A percentile compares a stretch with the other conserved stretches of the same genome.
Evolutionary conservation across 345 rosid species (phyloP).

Genomic region (Populus ilicifolia): DNA sequence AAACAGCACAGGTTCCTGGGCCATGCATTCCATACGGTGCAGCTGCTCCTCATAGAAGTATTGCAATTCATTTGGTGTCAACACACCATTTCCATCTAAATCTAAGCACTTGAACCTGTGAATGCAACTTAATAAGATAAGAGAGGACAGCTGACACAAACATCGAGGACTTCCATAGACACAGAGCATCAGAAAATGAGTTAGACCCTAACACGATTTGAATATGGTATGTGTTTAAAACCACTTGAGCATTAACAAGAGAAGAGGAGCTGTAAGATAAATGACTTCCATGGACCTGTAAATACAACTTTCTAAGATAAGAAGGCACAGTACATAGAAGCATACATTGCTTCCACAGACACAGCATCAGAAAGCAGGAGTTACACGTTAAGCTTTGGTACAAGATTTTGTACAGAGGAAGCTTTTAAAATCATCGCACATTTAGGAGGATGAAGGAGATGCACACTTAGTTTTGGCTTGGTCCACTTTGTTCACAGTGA

Average conservation of each 20-base stretch:
- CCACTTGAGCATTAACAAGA: not conserved
- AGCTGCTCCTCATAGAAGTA: conserved; percentile 35
- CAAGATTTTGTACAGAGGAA: not conserved
- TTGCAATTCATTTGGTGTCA: conserved; percentile 25
- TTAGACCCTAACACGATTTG: not conserved
- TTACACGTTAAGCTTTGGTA: not conserved
- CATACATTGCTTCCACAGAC: not conserved
- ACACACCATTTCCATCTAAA: conserved; percentile 29
- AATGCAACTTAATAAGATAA: conserved; percentile 1
- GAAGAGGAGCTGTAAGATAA: not conserved
- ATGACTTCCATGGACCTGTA: not conserved
- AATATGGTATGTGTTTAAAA: not conserved
- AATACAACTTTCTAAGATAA: not conserved
- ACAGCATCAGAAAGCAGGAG: not conserved
- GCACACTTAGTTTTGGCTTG: not conserved
- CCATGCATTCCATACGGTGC: conserved; percentile 35
- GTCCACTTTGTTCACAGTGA: not conserved
- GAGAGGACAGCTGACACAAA: not conserved
- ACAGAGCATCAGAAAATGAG: not conserved
- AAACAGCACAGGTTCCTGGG: conserved; percentile 31
- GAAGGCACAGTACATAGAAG: not conserved
- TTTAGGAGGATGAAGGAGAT: not conserved
- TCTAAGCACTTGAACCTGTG: conserved; percentile 34
- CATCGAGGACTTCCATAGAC: not conserved
- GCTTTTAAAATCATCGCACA: not conserved